phyloP scores from a whole-genome alignment of 805 yeast species.

The Saturnispora sanitii region DNA sequence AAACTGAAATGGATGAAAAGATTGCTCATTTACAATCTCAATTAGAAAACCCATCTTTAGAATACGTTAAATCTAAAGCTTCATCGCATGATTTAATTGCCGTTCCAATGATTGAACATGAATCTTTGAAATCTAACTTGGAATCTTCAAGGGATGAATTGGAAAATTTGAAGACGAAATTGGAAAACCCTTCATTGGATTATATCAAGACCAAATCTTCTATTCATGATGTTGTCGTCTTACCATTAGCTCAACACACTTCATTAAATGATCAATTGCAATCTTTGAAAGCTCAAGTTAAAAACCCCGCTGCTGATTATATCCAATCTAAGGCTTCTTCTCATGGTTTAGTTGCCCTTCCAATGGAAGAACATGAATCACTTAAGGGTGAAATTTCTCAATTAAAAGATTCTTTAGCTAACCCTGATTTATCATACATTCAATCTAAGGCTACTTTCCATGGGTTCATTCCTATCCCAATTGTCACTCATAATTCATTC shows the following conservation, averaged over 20 bases:
- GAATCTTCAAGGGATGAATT: neutral
- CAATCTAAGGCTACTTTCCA: conserved; percentile 22
- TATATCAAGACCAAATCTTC: neutral
- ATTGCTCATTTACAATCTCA: neutral
- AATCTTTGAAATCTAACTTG: neutral
- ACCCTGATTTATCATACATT: conserved; percentile 28
- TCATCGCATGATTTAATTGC: conserved; percentile 21
- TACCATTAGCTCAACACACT: neutral
- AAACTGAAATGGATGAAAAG: conserved; percentile 1
- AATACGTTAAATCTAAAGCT: conserved; percentile 23
- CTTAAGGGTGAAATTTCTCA: conserved; percentile 11
- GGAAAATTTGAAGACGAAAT: neutral
- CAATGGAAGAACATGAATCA: conserved; percentile 19
- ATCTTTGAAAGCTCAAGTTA: neutral
- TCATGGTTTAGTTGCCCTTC: conserved; percentile 10
- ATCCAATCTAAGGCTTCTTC: conserved; percentile 3
- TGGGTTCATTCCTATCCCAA: conserved; percentile 22
- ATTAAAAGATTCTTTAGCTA: conserved; percentile 14
- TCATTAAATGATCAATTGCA: neutral
- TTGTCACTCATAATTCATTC: conserved; percentile 15
- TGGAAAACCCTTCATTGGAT: conserved; percentile 2
- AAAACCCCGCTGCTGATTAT: conserved; percentile 4
- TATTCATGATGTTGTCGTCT: neutral
- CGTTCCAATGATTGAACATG: conserved; percentile 14
- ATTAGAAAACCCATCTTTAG: conserved; percentile 12